A percentile compares a stretch with the other conserved stretches of the same genome.
These are phyloP conservation scores for Phaffomyces antillensis DNA, from an alignment of 805 yeast genomes.

Conservation along the genomic window DNA sequence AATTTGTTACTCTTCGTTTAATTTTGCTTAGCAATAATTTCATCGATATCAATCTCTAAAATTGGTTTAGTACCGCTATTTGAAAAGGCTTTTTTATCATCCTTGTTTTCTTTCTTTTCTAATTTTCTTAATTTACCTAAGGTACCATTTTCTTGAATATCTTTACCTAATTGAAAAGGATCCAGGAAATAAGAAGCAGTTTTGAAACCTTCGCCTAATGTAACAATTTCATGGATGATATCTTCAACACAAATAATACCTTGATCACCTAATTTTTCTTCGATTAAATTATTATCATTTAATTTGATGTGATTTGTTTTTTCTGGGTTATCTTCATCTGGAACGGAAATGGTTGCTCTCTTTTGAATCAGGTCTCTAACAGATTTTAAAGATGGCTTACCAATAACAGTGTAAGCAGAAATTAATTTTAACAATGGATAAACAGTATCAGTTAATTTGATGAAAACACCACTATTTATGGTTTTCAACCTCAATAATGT, in stretches of 20 bases:
- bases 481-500: constrained; percentile 52
- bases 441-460: constrained; percentile 53
- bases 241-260: constrained; percentile 80
- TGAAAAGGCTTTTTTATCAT: constrained; percentile 36
- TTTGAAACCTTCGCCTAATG: constrained; percentile 60
- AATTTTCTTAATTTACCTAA: constrained; percentile 60
- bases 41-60: constrained; percentile 67
- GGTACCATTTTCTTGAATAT: constrained; percentile 71
- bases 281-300: constrained; percentile 70
- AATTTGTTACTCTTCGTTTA: constrained; percentile 20
- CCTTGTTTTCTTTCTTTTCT: constrained; percentile 45
- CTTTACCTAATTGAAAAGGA: constrained; percentile 65
- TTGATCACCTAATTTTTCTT: constrained; percentile 59
- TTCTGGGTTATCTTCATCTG: constrained; percentile 26
- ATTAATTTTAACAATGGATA: constrained; percentile 59
- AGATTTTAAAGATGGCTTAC: constrained; percentile 66
- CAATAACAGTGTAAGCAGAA: constrained; percentile 67
- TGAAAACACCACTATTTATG: constrained; percentile 63
- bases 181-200: constrained; percentile 52
- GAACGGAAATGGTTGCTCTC: constrained; percentile 51
- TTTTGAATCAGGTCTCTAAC: constrained; percentile 70
- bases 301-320: constrained; percentile 36
- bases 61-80: constrained; percentile 61
- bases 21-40: constrained; percentile 58
- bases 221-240: constrained; percentile 60